A percentile compares a stretch with the other conserved stretches of the same genome.
phyloP scores from a whole-genome alignment of 495 filamentous ascomycete genomes.

The Sordaria brevicollis region DNA sequence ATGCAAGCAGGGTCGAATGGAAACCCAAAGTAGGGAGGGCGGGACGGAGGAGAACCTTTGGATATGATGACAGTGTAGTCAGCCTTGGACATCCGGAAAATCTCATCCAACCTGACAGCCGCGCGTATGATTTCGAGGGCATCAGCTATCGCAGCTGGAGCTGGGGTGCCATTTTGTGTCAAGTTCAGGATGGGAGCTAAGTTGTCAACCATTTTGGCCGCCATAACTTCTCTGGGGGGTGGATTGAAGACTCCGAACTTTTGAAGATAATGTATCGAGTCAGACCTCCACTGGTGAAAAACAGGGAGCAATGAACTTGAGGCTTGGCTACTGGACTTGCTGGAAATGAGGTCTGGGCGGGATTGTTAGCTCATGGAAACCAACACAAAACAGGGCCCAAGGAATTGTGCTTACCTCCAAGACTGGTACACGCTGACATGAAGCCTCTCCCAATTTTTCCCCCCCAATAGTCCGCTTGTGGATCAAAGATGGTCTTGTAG shows the following conservation, averaged over 20 bases:
- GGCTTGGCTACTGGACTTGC: background rate
- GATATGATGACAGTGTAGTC: constrained; percentile 3
- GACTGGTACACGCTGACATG: background rate
- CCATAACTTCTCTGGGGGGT: background rate
- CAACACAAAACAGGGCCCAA: background rate
- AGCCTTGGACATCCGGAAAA: constrained; percentile 5
- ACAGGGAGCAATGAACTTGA: background rate
- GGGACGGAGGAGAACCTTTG: background rate
- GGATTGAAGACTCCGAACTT: background rate
- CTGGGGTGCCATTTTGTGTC: background rate
- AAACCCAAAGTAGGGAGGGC: background rate
- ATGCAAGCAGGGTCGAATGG: constrained; percentile 1
- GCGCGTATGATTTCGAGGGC: background rate
- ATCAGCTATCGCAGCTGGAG: background rate
- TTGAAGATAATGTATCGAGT: background rate
- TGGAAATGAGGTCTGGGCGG: background rate
- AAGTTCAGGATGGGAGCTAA: background rate
- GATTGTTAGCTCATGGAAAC: background rate
- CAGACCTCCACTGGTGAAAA: background rate
- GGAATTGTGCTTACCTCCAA: background rate
- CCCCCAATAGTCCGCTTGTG: background rate
- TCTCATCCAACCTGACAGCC: background rate
- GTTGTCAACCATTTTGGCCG: background rate
- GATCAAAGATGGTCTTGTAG: background rate
- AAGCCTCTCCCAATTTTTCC: background rate